Conservation (phyloP, 2,329 filamentous ascomycete species). For the Aureobasidium mangrovei region DNA sequence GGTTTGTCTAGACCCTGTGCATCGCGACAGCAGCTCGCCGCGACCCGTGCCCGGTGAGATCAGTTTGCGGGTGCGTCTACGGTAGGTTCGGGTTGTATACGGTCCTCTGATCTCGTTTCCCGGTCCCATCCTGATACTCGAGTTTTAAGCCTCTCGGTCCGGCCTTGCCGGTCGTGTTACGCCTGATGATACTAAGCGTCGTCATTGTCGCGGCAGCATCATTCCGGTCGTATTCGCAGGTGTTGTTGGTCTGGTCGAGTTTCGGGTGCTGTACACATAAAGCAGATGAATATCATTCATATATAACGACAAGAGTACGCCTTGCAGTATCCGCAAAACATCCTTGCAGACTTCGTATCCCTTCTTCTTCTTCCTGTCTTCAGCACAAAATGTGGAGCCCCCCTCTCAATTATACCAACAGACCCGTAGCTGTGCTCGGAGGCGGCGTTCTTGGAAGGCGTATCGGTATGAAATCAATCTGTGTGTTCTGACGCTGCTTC, state of each 20-base stretch:
- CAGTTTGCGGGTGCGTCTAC: no score
- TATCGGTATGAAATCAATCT: constrained; percentile 22
- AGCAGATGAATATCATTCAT: background rate
- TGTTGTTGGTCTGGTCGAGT: background rate
- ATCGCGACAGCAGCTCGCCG: no score
- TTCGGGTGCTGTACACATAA: background rate
- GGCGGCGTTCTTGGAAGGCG: constrained; percentile 38
- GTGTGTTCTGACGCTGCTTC: background rate
- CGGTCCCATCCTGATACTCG: background rate
- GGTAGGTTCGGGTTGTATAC: no score
- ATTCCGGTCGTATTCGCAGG: background rate
- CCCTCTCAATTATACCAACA: constrained; percentile 16
- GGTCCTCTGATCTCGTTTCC: no score
- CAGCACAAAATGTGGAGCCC: constrained; percentile 31
- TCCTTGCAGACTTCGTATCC: background rate
- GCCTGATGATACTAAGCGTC: background rate
- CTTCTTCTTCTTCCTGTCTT: background rate
- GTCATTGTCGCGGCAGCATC: background rate
- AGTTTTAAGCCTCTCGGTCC: background rate
- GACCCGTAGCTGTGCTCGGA: constrained; percentile 33
- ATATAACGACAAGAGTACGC: background rate
- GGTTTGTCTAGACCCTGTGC: no score
- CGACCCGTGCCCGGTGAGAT: no score
- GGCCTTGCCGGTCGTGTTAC: background rate
- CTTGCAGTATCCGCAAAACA: background rate